Evolutionary conservation across 192 early-diverging fungal species (phyloP), one percentile per base, ranked within the genome.

Genomic region (Chytriomyces sp.): DNA sequence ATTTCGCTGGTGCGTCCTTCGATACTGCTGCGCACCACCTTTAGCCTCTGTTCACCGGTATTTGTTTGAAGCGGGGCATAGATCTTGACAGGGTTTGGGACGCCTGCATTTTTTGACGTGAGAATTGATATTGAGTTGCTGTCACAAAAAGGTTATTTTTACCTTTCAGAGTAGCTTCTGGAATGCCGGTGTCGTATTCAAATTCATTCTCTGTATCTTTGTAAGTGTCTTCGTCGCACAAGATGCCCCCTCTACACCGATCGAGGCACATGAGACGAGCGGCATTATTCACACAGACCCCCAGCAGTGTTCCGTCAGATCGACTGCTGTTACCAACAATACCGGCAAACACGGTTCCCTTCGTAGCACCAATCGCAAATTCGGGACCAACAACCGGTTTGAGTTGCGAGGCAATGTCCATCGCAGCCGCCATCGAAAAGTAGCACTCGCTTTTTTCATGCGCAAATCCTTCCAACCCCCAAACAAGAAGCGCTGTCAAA

Each of bases 401-500:
- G 7, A 80, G 44, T 24, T 65, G 18, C 20, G 20, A 16, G 7
- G 35, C 48, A 35, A 76, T 62, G 5, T 80, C 79, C 67, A 68
- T 61, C 7, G 79, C 79, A 23, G 79, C 74, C 3, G 60, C 61
- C 74, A 80, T 68, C n/a, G 79, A 76, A 65, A 77, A 68, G 23
- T 69, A 57, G 16, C 67, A 62, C 59, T 77, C 72, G 10, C 75
- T 69, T 46, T 80, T 64, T 65, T 82, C 81, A 64, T 82, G 81
- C 43, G 81, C 69, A 63, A 77, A 82, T 6, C 78, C 77, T 57
- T 76, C 74, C 46, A 82, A 63, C 7, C 82, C 82, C 79, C 79
- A 83, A 4, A 83, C 72, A 18, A 83, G 47, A n/a, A 83, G 75
- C 18, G 76, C 69, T 5, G 82, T 79, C 13, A 77, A 47, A 11